Evolutionary conservation across 2,329 filamentous ascomycete genomes (phyloP).

Genomic region (Calonectria pteridis): DNA sequence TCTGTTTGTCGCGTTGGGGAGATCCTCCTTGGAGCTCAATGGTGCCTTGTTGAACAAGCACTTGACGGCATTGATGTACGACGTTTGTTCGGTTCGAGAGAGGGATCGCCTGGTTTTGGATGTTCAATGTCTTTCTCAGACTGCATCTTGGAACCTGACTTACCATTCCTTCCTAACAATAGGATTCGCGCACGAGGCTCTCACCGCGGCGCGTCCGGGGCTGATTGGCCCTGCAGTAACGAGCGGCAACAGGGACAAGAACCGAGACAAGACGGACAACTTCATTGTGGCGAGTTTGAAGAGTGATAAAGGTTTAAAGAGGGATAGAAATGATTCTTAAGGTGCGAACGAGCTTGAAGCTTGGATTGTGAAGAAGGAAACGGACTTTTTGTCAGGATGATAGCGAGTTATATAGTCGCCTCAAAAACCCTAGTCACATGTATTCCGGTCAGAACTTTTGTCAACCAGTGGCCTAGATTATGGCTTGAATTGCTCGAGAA

Average conservation of each 20-base stretch:
- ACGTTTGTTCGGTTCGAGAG: not conserved
- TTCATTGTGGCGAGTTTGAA: not conserved
- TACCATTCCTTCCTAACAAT: not conserved
- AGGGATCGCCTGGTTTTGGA: not conserved
- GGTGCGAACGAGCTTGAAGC: not conserved
- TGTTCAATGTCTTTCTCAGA: not conserved
- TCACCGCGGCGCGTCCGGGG: not conserved
- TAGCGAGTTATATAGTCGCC: not conserved
- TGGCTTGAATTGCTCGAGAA: not conserved
- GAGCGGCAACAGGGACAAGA: not conserved
- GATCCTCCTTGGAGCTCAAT: not conserved
- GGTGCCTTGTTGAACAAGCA: not conserved
- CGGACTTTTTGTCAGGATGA: not conserved
- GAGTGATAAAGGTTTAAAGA: not conserved
- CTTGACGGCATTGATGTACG: not conserved
- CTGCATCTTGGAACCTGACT: not conserved
- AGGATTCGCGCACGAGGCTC: not conserved
- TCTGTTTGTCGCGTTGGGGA: not conserved
- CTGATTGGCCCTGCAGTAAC: not conserved
- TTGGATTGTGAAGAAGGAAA: not conserved
- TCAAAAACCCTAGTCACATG: not conserved
- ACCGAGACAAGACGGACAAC: not conserved
- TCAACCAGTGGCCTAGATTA: not conserved
- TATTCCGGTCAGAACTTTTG: not conserved
- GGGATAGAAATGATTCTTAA: not conserved